A percentile compares a stretch with the other conserved stretches of the same genome.
phyloP scores from a whole-genome alignment of 1,139 yeast genomes.

The Zygotorulaspora mrakii region DNA sequence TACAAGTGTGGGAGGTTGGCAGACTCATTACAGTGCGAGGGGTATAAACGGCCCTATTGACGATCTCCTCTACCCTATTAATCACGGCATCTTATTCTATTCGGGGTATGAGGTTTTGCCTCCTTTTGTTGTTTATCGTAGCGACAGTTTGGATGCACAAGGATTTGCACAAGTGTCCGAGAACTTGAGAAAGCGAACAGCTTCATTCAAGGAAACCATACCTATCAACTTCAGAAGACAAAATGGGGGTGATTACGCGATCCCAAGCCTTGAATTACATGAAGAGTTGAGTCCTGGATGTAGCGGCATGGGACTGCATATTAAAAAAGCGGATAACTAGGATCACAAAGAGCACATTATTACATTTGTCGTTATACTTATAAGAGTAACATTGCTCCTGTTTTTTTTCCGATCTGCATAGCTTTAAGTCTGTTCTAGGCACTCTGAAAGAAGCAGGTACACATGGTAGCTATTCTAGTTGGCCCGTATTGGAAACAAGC shows the following conservation, averaged over 20 bases:
- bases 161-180: conserved; percentile 9
- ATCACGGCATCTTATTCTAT: conserved; percentile 25
- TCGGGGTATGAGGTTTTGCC: conserved; percentile 27
- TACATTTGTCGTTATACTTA: no score
- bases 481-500: no score
- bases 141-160: conserved; percentile 8
- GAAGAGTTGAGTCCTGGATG: no score
- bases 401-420: no score
- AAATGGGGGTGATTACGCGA: conserved; percentile 26
- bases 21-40: conserved; percentile 16
- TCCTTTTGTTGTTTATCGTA: conserved; percentile 17
- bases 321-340: no score
- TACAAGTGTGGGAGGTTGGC: conserved; percentile 21
- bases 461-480: no score
- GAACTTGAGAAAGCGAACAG: conserved; percentile 13
- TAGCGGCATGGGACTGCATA: no score
- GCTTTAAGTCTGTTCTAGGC: no score
- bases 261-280: conserved; percentile 15
- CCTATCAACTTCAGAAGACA: conserved; percentile 25
- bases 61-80: conserved; percentile 28
- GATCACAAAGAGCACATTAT: no score
- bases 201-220: conserved; percentile 11
- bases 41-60: conserved; percentile 29
- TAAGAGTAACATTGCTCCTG: no score
- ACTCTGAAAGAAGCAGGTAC: no score